Evolutionary conservation across 2,329 filamentous ascomycete species (phyloP).

Genomic region (Xylaria sp.): DNA sequence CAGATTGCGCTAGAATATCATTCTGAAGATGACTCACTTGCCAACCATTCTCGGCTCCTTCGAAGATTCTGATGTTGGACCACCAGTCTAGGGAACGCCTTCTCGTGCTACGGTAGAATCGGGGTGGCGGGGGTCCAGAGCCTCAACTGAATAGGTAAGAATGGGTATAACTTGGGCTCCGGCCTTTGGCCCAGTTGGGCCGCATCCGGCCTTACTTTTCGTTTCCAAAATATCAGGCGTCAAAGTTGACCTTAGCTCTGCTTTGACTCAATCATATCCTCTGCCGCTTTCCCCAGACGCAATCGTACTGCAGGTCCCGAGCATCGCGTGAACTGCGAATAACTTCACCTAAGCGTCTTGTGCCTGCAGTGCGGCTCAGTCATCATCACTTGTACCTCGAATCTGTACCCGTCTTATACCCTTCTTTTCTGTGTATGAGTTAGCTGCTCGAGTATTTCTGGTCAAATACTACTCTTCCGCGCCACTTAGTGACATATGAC

Average conservation of each 20-base stretch:
- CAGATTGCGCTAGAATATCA: conserved; percentile 32
- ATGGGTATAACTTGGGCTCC: conserved; percentile 37
- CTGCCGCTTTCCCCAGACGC: conserved; percentile 22
- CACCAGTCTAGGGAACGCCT: conserved; percentile 18
- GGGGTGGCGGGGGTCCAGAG: conserved; percentile 22
- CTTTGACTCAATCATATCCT: conserved; percentile 27
- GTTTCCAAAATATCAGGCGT: conserved; percentile 27
- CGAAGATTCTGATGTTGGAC: conserved; percentile 34
- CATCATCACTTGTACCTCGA: conserved; percentile 7
- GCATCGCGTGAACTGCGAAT: conserved; percentile 39
- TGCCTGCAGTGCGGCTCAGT: conserved; percentile 25
- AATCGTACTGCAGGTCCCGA: conserved; percentile 27
- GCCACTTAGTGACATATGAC: conserved; percentile 15
- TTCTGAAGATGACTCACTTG: conserved; percentile 38
- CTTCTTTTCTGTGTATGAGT: conserved; percentile 15
- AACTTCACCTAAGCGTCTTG: conserved; percentile 35
- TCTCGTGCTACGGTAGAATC: conserved; percentile 20
- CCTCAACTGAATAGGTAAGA: conserved; percentile 16
- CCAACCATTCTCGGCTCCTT: conserved; percentile 35
- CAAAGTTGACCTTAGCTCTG: conserved; percentile 16
- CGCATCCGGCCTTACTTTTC: conserved; percentile 29
- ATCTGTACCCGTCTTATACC: conserved; percentile 11
- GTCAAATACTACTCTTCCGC: conserved; percentile 3
- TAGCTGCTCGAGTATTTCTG: conserved; percentile 7
- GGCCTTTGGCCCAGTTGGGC: conserved; percentile 30